Evolutionary conservation across 2,329 filamentous ascomycete genomes (phyloP).

Genomic region (Rachicladosporium sp.): DNA sequence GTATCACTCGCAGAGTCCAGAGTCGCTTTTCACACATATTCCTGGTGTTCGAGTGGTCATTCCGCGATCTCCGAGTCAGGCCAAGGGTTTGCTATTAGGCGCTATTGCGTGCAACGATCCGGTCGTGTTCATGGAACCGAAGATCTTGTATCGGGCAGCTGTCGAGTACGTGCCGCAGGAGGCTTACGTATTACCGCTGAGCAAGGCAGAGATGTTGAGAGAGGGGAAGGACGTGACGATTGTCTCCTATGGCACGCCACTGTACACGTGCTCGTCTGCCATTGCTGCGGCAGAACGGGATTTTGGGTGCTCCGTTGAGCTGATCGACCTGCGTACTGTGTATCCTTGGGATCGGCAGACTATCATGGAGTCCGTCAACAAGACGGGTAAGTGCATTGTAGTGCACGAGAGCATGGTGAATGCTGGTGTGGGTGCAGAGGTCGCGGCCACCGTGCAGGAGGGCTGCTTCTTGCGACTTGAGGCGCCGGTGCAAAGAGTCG

Average conservation of each 20-base stretch:
- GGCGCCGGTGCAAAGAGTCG: constrained; percentile 72
- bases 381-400: constrained; percentile 75
- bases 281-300: constrained; percentile 65
- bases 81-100: constrained; percentile 72
- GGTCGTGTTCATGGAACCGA: constrained; percentile 87
- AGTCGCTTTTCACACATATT: constrained; percentile 77
- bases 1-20: constrained; percentile 83
- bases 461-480: constrained; percentile 74
- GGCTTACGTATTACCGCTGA: constrained; percentile 70
- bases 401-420: constrained; percentile 92
- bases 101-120: constrained; percentile 72
- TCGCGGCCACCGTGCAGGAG: constrained; percentile 79
- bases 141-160: constrained; percentile 80
- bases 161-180: constrained; percentile 81
- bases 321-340: constrained; percentile 77
- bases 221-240: constrained; percentile 69
- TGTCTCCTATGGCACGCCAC: constrained; percentile 76
- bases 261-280: constrained; percentile 72
- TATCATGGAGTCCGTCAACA: constrained; percentile 68
- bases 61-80: constrained; percentile 73
- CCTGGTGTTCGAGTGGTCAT: constrained; percentile 77
- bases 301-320: constrained; percentile 64
- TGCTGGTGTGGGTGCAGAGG: constrained; percentile 76
- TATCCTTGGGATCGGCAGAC: constrained; percentile 86
- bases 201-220: constrained; percentile 74